Evolutionary conservation across 2,329 filamentous ascomycete species (phyloP).

Genomic region (Trichoderma endophyticum): DNA sequence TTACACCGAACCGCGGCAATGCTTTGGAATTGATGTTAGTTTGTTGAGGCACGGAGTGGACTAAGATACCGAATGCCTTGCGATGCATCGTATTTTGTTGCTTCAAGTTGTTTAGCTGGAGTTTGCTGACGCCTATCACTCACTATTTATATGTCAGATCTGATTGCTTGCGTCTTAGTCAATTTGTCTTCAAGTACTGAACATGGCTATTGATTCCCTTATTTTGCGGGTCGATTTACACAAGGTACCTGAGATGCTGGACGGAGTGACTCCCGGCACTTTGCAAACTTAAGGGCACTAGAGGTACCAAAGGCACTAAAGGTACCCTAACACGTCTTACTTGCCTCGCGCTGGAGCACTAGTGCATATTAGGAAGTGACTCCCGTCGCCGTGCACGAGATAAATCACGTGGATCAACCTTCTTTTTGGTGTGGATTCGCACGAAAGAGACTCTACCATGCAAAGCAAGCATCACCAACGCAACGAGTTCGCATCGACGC

Average conservation of each 20-base stretch:
- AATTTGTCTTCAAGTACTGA: not conserved
- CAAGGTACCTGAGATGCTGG: not conserved
- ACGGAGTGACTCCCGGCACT: not conserved
- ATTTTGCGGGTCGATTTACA: not conserved
- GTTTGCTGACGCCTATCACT: not conserved
- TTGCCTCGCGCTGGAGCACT: not conserved
- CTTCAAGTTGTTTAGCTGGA: not conserved
- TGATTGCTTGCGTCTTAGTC: not conserved
- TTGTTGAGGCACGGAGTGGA: no score
- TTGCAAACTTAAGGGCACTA: not conserved
- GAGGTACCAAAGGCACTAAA: not conserved
- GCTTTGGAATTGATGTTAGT: no score
- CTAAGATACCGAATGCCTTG: no score
- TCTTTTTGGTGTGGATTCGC: not conserved
- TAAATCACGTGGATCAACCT: not conserved
- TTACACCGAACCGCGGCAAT: no score
- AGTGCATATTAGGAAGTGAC: not conserved
- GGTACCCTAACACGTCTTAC: not conserved
- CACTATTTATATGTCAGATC: not conserved
- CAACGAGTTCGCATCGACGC: conserved; percentile 12
- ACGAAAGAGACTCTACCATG: conserved; percentile 10
- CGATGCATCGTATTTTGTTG: not conserved
- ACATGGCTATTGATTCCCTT: not conserved
- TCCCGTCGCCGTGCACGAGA: not conserved
- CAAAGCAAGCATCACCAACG: conserved; percentile 15